Conservation (phyloP, 108 stramenopile genomes). For the Aurantiochytrium sp. region DNA sequence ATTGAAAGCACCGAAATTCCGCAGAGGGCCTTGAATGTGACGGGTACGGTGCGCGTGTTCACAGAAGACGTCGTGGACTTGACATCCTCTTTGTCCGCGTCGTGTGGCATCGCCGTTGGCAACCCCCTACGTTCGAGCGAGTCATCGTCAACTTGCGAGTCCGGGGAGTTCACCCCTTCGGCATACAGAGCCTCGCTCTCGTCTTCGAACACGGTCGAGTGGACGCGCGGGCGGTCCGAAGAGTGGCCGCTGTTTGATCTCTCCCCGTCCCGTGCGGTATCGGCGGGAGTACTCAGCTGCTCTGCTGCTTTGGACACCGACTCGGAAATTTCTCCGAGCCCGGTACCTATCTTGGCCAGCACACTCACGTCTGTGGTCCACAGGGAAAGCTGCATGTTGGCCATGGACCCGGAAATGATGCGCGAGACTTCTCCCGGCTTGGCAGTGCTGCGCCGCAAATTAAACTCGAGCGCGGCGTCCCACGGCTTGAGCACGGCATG, state of each 20-base stretch:
- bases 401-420: background rate
- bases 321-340: background rate
- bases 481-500: background rate
- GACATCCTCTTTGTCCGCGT: too few relatives aligned
- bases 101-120: too few relatives aligned
- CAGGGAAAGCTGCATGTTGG: background rate
- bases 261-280: too few relatives aligned
- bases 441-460: background rate
- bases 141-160: too few relatives aligned
- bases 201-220: too few relatives aligned
- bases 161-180: too few relatives aligned
- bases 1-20: background rate
- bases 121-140: too few relatives aligned
- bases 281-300: background rate
- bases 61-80: too few relatives aligned
- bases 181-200: too few relatives aligned
- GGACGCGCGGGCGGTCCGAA: too few relatives aligned
- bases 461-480: background rate
- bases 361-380: conserved; percentile 11
- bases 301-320: background rate
- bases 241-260: too few relatives aligned
- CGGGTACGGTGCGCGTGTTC: too few relatives aligned
- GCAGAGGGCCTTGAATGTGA: background rate
- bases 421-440: background rate
- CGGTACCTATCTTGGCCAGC: background rate